Evolutionary conservation across 768 basidiomycete species (phyloP), one percentile per base, ranked within the genome.

Genomic region (Lentinula edodes): DNA sequence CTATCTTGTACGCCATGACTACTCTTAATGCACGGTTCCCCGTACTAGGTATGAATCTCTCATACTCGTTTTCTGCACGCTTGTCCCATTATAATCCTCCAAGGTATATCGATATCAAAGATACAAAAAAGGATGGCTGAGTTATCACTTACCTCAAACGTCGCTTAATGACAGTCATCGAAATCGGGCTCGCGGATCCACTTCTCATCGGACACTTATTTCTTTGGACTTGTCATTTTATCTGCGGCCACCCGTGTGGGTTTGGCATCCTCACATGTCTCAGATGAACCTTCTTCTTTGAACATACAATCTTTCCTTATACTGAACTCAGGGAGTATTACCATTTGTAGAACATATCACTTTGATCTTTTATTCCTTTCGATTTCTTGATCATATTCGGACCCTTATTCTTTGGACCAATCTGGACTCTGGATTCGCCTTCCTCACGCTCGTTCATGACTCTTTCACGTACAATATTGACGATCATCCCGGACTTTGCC

Each of bases 1-100:
- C 82, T 16, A 70, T 91, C 55, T 74, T 88, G 34, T 87, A 81
- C 65, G 86, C 85, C 63, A 83, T 90, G 81, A 85, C 77, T 61
- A 81, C 75, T 61, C 80, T 90, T 50, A 79, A 81, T 62, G 71
- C 81, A 10, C 78, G 78, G 52, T 89, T 86, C 70, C 89, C 89
- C 36, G 73, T 90, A 63, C 74, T 87, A 61, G 74, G 78, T 76
- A 61, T 35, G 71, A 68, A 16, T 61, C 50, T 3, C 23, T 56
- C 20, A n/a, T 23, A 28, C 38, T 16, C 28, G 13, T 35, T 15
- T 4, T 13, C 34, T 18, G 39, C 13, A 6, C 12, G 32, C 16
- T 32, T 41, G 18, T 15, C 34, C 48, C 10, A 61, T 62, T 39
- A 61, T 34, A 6, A 12, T 45, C 7, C 32, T 4, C 10, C 18